Conservation (phyloP, 345 rosid species). For the Syzygium jambos region DNA sequence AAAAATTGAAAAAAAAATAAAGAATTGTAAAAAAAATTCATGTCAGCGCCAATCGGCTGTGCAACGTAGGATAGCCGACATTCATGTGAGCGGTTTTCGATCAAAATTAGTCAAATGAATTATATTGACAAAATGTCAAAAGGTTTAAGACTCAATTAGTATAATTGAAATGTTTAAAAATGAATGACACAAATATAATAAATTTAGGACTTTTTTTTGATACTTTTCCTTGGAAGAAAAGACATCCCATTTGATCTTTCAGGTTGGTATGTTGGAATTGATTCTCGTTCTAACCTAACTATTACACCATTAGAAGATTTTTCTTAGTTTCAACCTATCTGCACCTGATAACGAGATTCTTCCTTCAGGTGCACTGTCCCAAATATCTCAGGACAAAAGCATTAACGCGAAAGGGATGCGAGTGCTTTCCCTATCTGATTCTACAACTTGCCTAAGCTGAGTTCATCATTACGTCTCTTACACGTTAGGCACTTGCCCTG, state of each 20-base stretch:
- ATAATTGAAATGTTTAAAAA: too few relatives aligned
- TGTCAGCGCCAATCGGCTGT: too few relatives aligned
- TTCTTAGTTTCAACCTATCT: too few relatives aligned
- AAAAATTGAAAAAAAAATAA: too few relatives aligned
- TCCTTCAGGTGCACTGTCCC: background rate
- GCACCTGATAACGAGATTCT: background rate
- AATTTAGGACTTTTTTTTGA: too few relatives aligned
- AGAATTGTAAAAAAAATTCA: too few relatives aligned
- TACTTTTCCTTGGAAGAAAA: background rate
- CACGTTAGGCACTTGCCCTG: background rate
- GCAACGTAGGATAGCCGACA: too few relatives aligned
- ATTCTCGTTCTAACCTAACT: background rate
- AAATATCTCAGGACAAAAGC: background rate
- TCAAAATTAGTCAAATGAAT: too few relatives aligned
- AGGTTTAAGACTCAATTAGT: too few relatives aligned
- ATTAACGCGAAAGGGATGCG: background rate
- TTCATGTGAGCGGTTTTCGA: too few relatives aligned
- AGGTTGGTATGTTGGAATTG: background rate
- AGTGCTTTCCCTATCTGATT: background rate
- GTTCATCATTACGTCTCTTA: background rate
- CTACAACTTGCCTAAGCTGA: background rate
- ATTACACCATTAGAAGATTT: background rate
- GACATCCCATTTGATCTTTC: background rate
- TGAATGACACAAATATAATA: too few relatives aligned
- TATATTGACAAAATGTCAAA: too few relatives aligned